Conservation (phyloP, 768 basidiomycete genomes). For the Psilocybe subaeruginosa region DNA sequence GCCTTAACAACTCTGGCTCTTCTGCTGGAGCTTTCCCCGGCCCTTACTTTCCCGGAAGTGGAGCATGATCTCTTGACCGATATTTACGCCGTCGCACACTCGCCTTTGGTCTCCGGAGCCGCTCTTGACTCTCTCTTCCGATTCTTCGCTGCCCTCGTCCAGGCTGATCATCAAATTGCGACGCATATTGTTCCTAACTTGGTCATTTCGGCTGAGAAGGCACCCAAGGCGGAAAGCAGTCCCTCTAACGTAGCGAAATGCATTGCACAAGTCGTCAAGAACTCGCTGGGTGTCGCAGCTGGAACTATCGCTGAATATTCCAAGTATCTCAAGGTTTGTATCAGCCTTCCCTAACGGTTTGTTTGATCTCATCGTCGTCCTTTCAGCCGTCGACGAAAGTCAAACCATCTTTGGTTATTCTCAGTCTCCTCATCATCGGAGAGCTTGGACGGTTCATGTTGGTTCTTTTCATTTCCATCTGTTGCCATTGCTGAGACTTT, state of each 20-base stretch:
- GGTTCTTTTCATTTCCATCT: slow-evolving; percentile 1
- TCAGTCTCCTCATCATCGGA: slow-evolving; percentile 88
- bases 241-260: slow-evolving; percentile 81
- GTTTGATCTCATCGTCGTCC: background rate
- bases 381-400: slow-evolving; percentile 58
- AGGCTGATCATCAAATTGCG: slow-evolving; percentile 82
- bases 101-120: slow-evolving; percentile 75
- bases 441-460: slow-evolving; percentile 93
- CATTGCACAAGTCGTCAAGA: slow-evolving; percentile 80
- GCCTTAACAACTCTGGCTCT: slow-evolving; percentile 67
- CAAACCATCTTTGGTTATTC: slow-evolving; percentile 67
- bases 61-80: slow-evolving; percentile 69
- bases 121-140: slow-evolving; percentile 80
- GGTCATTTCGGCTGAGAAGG: slow-evolving; percentile 66
- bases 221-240: slow-evolving; percentile 57
- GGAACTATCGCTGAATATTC: slow-evolving; percentile 86
- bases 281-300: slow-evolving; percentile 70
- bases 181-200: slow-evolving; percentile 82
- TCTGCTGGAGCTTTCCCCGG: slow-evolving; percentile 69
- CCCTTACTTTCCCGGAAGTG: slow-evolving; percentile 72
- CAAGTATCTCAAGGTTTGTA: slow-evolving; percentile 74
- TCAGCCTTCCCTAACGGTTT: background rate
- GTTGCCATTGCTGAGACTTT: slow-evolving; percentile 2
- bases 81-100: slow-evolving; percentile 74
- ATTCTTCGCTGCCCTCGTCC: slow-evolving; percentile 84